Percentiles rank a stretch among this genome's conserved stretches.
phyloP scores from a whole-genome alignment of 2,329 filamentous ascomycete species.

The Sclerotinia trifoliorum region DNA sequence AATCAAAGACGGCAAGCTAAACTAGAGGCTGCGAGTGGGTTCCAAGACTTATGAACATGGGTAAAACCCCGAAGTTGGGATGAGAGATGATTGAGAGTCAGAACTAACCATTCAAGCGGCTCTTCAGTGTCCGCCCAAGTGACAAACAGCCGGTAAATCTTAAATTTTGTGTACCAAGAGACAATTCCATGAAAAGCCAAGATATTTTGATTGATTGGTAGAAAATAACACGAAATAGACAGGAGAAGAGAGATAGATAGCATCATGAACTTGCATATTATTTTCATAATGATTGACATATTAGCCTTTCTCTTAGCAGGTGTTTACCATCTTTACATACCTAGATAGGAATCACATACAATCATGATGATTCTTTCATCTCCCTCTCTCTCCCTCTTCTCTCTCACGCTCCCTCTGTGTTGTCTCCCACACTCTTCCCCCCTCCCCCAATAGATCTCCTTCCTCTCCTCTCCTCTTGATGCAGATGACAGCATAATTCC shows the following conservation, averaged over 20 bases:
- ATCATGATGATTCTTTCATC: background rate
- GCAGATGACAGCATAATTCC: background rate
- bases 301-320: background rate
- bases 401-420: too few species aligned
- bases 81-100: slow-evolving; percentile 12
- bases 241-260: background rate
- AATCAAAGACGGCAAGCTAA: slow-evolving; percentile 9
- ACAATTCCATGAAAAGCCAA: background rate
- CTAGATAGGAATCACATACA: too few species aligned
- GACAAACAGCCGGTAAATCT: slow-evolving; percentile 5
- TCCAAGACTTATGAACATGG: slow-evolving; percentile 16
- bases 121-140: background rate
- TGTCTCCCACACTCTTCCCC: background rate
- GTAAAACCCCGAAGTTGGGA: slow-evolving; percentile 13
- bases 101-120: slow-evolving; percentile 1
- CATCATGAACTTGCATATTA: background rate
- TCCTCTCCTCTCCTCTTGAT: background rate
- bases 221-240: background rate
- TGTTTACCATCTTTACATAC: background rate
- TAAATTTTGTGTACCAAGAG: slow-evolving; percentile 17
- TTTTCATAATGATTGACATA: background rate
- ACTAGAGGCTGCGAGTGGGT: background rate
- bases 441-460: background rate
- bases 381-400: too few species aligned
- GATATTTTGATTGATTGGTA: slow-evolving; percentile 9